Conservation (phyloP, 257 asterid genomes). For the Verbascum thapsus region DNA sequence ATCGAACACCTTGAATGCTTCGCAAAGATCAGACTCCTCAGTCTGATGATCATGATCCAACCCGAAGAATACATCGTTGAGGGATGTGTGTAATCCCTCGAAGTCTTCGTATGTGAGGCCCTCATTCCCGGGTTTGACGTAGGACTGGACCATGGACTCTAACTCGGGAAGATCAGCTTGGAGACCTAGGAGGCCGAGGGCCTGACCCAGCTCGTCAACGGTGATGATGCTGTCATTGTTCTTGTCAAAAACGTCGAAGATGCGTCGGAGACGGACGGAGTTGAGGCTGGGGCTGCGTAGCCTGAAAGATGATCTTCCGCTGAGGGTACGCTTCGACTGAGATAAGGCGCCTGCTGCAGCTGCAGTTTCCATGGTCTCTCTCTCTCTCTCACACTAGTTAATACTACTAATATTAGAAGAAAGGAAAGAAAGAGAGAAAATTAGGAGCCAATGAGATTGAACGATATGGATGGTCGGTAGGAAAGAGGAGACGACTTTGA, state of each 20-base stretch:
- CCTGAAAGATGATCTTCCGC: constrained; percentile 44
- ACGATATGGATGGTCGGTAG: too few relatives aligned
- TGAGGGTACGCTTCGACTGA: constrained; percentile 17
- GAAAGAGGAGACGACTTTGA: too few relatives aligned
- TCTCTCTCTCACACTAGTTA: constrained; percentile 6
- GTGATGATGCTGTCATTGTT: constrained; percentile 63
- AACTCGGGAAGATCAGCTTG: constrained; percentile 45
- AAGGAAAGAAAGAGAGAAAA: too few relatives aligned
- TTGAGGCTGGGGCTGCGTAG: constrained; percentile 76
- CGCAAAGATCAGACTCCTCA: constrained; percentile 64
- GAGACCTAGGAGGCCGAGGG: constrained; percentile 63
- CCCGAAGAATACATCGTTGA: constrained; percentile 47
- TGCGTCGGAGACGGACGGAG: constrained; percentile 70
- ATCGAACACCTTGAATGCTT: constrained; percentile 83
- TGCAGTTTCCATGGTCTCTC: constrained; percentile 25
- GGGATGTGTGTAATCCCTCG: constrained; percentile 57
- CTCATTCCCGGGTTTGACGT: constrained; percentile 43
- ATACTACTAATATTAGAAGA: too few relatives aligned
- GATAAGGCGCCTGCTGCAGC: neutral
- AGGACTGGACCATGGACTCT: constrained; percentile 43
- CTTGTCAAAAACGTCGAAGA: constrained; percentile 74
- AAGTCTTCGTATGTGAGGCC: constrained; percentile 66
- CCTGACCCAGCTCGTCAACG: constrained; percentile 62
- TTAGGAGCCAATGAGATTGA: too few relatives aligned
- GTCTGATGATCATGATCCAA: constrained; percentile 22